Conservation (phyloP, 2,329 filamentous ascomycete genomes). For the Bipolaris oryzae region DNA sequence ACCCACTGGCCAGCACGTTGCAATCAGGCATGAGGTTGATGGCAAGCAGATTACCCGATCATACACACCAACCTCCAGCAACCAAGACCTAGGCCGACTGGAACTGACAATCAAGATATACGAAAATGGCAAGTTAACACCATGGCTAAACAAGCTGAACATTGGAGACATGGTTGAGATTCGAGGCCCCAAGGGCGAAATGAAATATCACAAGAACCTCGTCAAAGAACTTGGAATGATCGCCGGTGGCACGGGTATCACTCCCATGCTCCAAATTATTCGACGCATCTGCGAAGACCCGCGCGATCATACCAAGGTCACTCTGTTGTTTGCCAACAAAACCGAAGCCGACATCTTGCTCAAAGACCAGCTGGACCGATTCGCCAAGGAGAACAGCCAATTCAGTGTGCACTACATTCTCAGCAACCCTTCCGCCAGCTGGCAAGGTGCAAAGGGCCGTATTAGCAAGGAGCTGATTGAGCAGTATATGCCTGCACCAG, state of each 20-base stretch:
- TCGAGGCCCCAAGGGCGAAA: constrained; percentile 63
- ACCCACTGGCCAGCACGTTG: constrained; percentile 46
- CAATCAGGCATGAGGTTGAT: constrained; percentile 65
- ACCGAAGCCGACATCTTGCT: constrained; percentile 66
- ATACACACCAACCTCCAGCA: constrained; percentile 51
- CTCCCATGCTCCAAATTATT: constrained; percentile 67
- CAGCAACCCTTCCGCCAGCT: constrained; percentile 31
- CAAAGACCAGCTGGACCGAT: constrained; percentile 60
- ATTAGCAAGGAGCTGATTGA: constrained; percentile 17
- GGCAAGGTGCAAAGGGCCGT: constrained; percentile 14
- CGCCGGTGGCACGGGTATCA: constrained; percentile 60
- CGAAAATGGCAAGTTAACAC: constrained; percentile 57
- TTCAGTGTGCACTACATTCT: constrained; percentile 64
- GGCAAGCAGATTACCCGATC: constrained; percentile 54
- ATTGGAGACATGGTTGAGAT: constrained; percentile 59
- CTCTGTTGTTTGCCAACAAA: constrained; percentile 65
- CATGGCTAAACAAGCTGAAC: constrained; percentile 55
- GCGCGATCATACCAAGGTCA: constrained; percentile 62
- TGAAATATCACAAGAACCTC: constrained; percentile 53
- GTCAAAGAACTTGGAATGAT: constrained; percentile 61
- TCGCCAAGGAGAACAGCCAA: constrained; percentile 57
- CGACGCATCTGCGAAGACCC: constrained; percentile 67
- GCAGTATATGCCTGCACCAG: constrained; percentile 11
- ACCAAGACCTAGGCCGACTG: constrained; percentile 64
- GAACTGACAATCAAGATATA: constrained; percentile 62